Base-by-base conservation (phyloP, 768 basidiomycete genomes). In the Podaxis sp. region DNA sequence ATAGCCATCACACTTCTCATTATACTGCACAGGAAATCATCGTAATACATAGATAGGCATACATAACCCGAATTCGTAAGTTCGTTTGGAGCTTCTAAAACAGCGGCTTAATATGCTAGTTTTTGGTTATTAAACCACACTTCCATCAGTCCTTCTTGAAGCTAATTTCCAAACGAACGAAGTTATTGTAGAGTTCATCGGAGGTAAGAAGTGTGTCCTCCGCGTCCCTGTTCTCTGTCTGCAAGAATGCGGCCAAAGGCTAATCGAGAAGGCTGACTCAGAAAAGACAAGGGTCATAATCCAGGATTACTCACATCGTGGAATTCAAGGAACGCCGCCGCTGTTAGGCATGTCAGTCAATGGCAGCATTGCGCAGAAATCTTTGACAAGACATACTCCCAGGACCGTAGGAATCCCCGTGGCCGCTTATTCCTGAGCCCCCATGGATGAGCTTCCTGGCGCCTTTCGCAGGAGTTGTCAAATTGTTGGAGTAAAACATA, bases 401-500 rank as follows among this genome's bases (percentile, higher is more conserved):
- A 15, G 83, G 77, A 37, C 77, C 74, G 69, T 91, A 91, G 5
- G 86, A 84, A 61, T 87, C 84, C 0, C 84, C 84, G 22, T 79
- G 71, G 26, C 78, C 84, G 53, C 70, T 73, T 20, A 76, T 73
- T 24, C 89, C 89, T n/a, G 83, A 84, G 2, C 90, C 89, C 17
- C 90, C 89, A 67, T 93, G 90, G 38, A 90, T 87, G 72, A 82
- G 84, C 79, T 91, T 91, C 50, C 87, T 80, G 36, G 85, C 83
- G 15, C 82, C 85, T 15, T 77, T 80, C 17, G 74, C 70, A 17
- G 77, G 72, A 53, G 80, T 73, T 13, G 85, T 75, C 58, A 83
- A 74, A 54, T 82, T 84, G 69, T 87, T 86, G 2, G 88, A 82
- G 70, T 91, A 91, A 67, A 90, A 87, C 82, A 91, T 90, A 40